These are phyloP conservation scores for Chaetomium sp. DNA, from an alignment of 2,329 filamentous ascomycete species.

Conservation along the genomic window DNA sequence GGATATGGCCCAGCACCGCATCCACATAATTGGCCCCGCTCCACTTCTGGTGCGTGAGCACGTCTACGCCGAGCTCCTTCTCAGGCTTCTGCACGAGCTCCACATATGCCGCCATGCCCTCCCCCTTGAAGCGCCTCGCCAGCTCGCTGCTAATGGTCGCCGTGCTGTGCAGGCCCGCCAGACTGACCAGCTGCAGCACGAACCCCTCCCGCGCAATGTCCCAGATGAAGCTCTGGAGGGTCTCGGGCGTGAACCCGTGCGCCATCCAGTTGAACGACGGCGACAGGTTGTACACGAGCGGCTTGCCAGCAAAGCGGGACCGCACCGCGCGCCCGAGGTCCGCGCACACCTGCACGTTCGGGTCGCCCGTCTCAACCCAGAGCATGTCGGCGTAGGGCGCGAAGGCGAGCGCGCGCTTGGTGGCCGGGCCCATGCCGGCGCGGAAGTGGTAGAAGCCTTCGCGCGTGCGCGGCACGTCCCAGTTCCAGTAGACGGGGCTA, in stretches of 20 bases:
- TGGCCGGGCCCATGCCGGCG: conserved; percentile 81
- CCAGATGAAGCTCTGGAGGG: conserved; percentile 91
- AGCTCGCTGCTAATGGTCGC: conserved; percentile 71
- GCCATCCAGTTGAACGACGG: conserved; percentile 99
- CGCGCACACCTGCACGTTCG: conserved; percentile 72
- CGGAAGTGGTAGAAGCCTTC: conserved; percentile 94
- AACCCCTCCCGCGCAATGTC: conserved; percentile 89
- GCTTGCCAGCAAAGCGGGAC: conserved; percentile 71
- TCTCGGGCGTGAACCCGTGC: conserved; percentile 83
- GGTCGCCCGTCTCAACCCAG: conserved; percentile 95
- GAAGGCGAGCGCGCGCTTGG: conserved; percentile 89
- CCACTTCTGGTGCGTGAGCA: conserved; percentile 94
- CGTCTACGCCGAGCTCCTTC: conserved; percentile 87
- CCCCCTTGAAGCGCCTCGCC: conserved; percentile 77
- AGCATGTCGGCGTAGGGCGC: conserved; percentile 91
- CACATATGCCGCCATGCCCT: conserved; percentile 98
- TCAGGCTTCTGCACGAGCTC: conserved; percentile 85
- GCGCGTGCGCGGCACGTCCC: conserved; percentile 88
- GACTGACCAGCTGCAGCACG: conserved; percentile 67
- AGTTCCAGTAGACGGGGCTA: conserved; percentile 73
- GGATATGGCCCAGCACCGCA: conserved; percentile 84
- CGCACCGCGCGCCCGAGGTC: conserved; percentile 78
- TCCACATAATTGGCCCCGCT: conserved; percentile 73
- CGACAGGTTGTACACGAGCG: conserved; percentile 92
- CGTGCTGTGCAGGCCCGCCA: conserved; percentile 67